phyloP scores from a whole-genome alignment of 2,329 filamentous ascomycete species.

The Hymenoscyphus linearis region DNA sequence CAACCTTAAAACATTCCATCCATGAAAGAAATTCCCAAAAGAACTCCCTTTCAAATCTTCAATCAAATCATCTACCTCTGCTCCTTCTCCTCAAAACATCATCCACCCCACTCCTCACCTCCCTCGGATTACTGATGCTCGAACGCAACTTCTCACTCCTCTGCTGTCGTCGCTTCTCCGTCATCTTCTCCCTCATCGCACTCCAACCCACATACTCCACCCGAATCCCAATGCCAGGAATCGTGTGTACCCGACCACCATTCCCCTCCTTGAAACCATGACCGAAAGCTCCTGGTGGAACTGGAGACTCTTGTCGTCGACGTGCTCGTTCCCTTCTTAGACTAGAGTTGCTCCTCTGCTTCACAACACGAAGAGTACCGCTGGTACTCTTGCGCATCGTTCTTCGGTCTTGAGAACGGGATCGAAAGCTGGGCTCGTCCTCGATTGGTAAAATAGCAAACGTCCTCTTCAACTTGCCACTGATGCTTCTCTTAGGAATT shows the following conservation, averaged over 20 bases:
- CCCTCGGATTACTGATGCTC: conserved; percentile 55
- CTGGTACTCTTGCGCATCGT: conserved; percentile 55
- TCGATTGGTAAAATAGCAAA: conserved; percentile 55
- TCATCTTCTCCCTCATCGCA: conserved; percentile 49
- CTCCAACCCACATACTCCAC: conserved; percentile 46
- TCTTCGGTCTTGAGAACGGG: conserved; percentile 44
- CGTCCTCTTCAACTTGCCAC: conserved; percentile 41
- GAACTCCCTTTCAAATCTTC: background rate
- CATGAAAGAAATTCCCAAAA: background rate
- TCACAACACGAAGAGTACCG: conserved; percentile 55
- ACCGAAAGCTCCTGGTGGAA: conserved; percentile 21
- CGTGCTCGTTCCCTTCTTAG: conserved; percentile 19
- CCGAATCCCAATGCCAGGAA: conserved; percentile 37
- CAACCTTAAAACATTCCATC: background rate
- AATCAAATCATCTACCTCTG: background rate
- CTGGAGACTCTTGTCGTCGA: conserved; percentile 12
- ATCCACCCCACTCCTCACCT: conserved; percentile 28
- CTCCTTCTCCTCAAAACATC: conserved; percentile 25
- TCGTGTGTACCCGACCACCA: conserved; percentile 24
- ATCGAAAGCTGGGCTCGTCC: conserved; percentile 36
- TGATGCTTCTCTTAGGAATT: conserved; percentile 42
- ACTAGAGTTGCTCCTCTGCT: conserved; percentile 41
- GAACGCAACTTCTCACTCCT: conserved; percentile 52
- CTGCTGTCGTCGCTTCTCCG: conserved; percentile 54
- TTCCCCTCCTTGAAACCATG: conserved; percentile 30